These are phyloP conservation scores for Rhizopus stolonifer DNA, from an alignment of 371 early-diverging fungal genomes.

Conservation along the genomic window DNA sequence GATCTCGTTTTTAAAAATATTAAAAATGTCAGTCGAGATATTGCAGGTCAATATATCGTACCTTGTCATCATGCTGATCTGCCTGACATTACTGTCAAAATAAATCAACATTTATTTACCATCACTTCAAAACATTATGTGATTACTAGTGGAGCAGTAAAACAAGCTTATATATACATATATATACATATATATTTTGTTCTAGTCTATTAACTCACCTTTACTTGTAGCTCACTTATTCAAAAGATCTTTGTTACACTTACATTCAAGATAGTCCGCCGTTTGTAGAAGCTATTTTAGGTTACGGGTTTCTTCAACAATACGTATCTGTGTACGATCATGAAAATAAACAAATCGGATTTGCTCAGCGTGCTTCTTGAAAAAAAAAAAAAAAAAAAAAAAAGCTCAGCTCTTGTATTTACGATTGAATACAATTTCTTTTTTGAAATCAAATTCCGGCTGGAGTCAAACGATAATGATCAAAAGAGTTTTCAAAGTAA, in stretches of 20 bases:
- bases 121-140: constrained; percentile 36
- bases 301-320: constrained; percentile 49
- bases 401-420: too few species aligned
- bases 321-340: constrained; percentile 43
- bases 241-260: constrained; percentile 30
- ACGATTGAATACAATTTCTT: too few species aligned
- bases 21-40: constrained; percentile 14
- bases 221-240: constrained; percentile 13
- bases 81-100: constrained; percentile 25
- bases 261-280: constrained; percentile 39
- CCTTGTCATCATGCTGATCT: constrained; percentile 31
- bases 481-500: too few species aligned
- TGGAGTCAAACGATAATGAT: too few species aligned
- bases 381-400: not conserved
- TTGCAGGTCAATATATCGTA: constrained; percentile 31
- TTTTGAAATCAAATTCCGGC: too few species aligned
- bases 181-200: not conserved
- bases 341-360: constrained; percentile 38
- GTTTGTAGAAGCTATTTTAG: constrained; percentile 38
- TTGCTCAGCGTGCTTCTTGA: constrained; percentile 26
- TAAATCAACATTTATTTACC: constrained; percentile 21
- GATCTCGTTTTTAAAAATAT: constrained; percentile 17
- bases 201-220: too few species aligned
- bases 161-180: not conserved
- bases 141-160: constrained; percentile 31